Conservation (phyloP, 2,329 filamentous ascomycete genomes). For the Meredithiella fracta region DNA sequence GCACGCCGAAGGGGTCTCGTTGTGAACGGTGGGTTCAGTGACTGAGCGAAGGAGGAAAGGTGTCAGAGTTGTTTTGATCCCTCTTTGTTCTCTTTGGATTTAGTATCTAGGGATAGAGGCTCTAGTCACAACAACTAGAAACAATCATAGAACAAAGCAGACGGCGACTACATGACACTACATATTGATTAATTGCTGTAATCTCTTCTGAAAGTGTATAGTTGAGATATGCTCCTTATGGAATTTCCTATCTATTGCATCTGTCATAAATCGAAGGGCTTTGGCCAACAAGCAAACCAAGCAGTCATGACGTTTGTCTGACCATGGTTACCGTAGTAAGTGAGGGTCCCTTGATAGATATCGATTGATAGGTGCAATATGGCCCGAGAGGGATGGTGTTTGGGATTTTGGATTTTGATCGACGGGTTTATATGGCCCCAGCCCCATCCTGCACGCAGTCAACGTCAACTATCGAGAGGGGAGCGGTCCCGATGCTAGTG, state of each 20-base stretch:
- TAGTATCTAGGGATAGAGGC: neutral
- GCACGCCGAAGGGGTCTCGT: neutral
- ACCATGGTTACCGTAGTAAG: too few species aligned
- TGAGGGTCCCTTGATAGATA: too few species aligned
- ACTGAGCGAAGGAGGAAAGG: neutral
- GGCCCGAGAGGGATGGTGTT: neutral
- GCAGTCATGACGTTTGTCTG: neutral
- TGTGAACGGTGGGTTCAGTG: neutral
- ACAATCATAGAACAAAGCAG: too few species aligned
- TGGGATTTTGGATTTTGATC: conserved; percentile 6
- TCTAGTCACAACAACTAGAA: too few species aligned
- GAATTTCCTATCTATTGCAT: neutral
- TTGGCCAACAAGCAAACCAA: neutral
- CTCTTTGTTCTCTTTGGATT: neutral
- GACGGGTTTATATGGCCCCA: neutral
- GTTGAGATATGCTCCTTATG: neutral
- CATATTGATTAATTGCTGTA: neutral
- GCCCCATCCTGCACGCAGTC: conserved; percentile 4
- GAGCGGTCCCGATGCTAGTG: neutral
- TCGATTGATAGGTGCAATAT: neutral
- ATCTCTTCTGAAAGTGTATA: neutral
- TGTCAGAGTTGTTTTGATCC: neutral
- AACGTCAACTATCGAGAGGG: neutral
- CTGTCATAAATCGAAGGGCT: too few species aligned
- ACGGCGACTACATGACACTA: neutral